These are phyloP conservation scores for Arbutus unedo DNA, from an alignment of 148 eudicot species.

Conservation along the genomic window DNA sequence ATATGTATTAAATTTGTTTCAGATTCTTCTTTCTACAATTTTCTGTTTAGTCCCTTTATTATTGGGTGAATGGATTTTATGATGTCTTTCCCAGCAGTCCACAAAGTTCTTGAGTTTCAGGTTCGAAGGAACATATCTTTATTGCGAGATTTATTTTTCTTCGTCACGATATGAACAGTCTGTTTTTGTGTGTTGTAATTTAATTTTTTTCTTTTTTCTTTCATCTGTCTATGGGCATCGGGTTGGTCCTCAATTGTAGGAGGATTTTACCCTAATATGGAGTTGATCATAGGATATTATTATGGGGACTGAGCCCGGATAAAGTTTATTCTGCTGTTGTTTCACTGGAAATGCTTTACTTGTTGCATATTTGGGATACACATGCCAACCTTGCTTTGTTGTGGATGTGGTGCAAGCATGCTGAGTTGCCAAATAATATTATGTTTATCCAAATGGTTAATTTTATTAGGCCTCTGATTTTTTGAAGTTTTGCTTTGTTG, in stretches of 20 bases:
- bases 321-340: not conserved
- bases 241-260: not conserved
- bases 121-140: not conserved
- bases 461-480: not conserved
- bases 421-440: not conserved
- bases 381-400: not conserved
- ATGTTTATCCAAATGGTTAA: not conserved
- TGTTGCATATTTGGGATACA: not conserved
- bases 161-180: not conserved
- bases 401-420: not conserved
- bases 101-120: not conserved
- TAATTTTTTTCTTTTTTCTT: not conserved
- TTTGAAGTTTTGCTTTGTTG: slow-evolving; percentile 3
- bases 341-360: not conserved
- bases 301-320: not conserved
- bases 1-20: not conserved
- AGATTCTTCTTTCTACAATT: not conserved
- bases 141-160: not conserved
- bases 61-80: not conserved
- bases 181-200: not conserved
- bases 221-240: not conserved
- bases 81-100: not conserved
- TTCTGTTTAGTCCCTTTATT: too few species aligned
- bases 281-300: not conserved
- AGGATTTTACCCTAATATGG: not conserved